A percentile compares a stretch with the other conserved stretches of the same genome.
Evolutionary conservation across 805 yeast species (phyloP).

Genomic region (Yarrowia porcina): DNA sequence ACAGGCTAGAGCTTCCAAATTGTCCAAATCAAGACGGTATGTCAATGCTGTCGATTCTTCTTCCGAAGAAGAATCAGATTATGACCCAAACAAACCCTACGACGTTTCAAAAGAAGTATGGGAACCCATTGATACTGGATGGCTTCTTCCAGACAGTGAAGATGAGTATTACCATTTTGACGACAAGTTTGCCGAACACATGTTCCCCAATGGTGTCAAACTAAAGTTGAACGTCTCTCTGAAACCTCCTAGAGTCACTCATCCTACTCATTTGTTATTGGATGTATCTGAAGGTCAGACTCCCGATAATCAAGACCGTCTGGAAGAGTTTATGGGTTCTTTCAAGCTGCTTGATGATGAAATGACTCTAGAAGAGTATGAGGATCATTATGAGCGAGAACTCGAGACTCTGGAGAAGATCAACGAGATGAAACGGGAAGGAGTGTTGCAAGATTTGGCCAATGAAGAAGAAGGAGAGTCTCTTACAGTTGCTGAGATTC

Average conservation of each 20-base stretch:
- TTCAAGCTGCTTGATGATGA: constrained; percentile 63
- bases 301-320: constrained; percentile 43
- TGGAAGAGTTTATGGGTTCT: constrained; percentile 51
- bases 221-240: constrained; percentile 27
- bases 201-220: constrained; percentile 16
- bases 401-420: constrained; percentile 44
- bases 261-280: constrained; percentile 53
- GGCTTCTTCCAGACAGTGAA: constrained; percentile 18
- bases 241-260: constrained; percentile 48
- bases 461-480: constrained; percentile 18
- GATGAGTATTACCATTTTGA: constrained; percentile 25
- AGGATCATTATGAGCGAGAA: constrained; percentile 55
- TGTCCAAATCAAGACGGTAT: constrained; percentile 8
- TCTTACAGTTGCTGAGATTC: constrained; percentile 29
- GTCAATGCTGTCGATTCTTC: constrained; percentile 19
- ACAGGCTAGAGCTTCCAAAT: background rate
- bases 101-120: constrained; percentile 5
- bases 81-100: constrained; percentile 15
- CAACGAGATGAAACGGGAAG: constrained; percentile 46
- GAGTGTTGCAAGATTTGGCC: constrained; percentile 29
- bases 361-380: constrained; percentile 57
- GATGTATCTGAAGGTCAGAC: constrained; percentile 25
- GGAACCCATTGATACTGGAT: constrained; percentile 17
- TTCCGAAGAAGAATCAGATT: constrained; percentile 16
- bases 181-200: constrained; percentile 23